Evolutionary conservation across 2,329 filamentous ascomycete genomes (phyloP), one percentile per base, ranked within the genome.

Genomic region (Basipetospora sp.): DNA sequence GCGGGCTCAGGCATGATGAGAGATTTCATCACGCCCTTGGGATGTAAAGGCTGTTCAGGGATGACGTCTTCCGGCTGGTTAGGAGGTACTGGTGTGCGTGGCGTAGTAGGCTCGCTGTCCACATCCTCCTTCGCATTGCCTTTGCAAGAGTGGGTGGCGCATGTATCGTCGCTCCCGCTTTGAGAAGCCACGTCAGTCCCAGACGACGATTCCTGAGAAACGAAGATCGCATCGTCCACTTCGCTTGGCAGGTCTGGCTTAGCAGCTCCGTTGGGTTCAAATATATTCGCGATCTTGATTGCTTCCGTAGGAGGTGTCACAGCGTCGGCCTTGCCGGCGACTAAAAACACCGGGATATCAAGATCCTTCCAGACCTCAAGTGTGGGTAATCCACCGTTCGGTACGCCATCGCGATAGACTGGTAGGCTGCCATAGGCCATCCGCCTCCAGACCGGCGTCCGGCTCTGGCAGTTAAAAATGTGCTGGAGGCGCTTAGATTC

Each of bases 381-480:
- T 0, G 80, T 77, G 2, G 85, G 78, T 8, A 92, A 55, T 1
- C 83, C 83, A 3, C 77, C 74, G 8, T 54, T 51, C 1, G 72
- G 56, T 18, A 64, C 54, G 2, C 68, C 71, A 6, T 64, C 51
- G 3, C 64, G 53, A 41, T 77, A 79, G 0, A 54, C 58, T 0
- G 83, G 79, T 17, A 90, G 63, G 36, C 68, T 66, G 0, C 86
- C 84, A 54, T 68, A 75, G 1, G 78, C 77, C 75, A 93, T 86
- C 28, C 85, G 74, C 45, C 81, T 74, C 70, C 83, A 94, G 0
- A 90, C 82, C 0, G 79, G 68, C 0, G 86, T 90, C 45, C 69
- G 74, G 44, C 84, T 94, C 53, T 94, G 85, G 42, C 71, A 68
- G 53, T 96, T 96, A 59, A 78, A 88, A 3, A 70, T 69, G 40